Evolutionary conservation across 2,329 filamentous ascomycete species (phyloP), one percentile per base, ranked within the genome.

Genomic region (Ophiostoma quercus): DNA sequence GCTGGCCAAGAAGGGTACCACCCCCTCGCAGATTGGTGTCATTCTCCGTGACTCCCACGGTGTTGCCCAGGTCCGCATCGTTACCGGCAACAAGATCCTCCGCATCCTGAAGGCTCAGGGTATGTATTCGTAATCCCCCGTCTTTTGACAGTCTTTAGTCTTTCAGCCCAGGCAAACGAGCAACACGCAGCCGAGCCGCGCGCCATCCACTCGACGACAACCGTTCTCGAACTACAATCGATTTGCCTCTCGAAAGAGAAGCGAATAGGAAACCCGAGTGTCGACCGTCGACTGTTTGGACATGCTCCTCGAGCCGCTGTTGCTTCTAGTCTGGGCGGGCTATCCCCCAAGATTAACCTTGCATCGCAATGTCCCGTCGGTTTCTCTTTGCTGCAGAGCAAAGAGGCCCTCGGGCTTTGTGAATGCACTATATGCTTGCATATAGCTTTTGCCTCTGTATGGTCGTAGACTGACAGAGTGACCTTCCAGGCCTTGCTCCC

Each of bases 21-120:
- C 94, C 76, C 95, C 95, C 79, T 97, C 94, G 75, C 94, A 98
- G 88, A 99, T 99, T 79, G 95, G 96, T 91, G 94, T 98, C 81
- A 86, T 98, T 79, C 92, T 99, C 82, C 90, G 96, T 87, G 96
- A 99, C 85, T 93, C 90, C 80, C 95, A 99, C 86, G 96, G 96
- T 81, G 88, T 99, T 83, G 92, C 95, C 78, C 95, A 98, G 86
- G 94, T 97, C 84, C 96, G 95, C 88, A 86, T 96, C 80, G 92
- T 97, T 77, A 97, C 94, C 81, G 93, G 62, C 39, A 99, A 99
- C 92, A 96, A 97, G 89, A 97, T 99, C 82, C 92, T 99, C 80
- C 91, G 95, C 84, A 98, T 99, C 85, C 89, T 99, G 78, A 98
- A 97, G 90, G 91, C 91, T 78, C 92, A 87, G 83, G 95, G 95